These are phyloP conservation scores for Capronia coronata DNA, from an alignment of 2,329 filamentous ascomycete species.

Conservation along the genomic window DNA sequence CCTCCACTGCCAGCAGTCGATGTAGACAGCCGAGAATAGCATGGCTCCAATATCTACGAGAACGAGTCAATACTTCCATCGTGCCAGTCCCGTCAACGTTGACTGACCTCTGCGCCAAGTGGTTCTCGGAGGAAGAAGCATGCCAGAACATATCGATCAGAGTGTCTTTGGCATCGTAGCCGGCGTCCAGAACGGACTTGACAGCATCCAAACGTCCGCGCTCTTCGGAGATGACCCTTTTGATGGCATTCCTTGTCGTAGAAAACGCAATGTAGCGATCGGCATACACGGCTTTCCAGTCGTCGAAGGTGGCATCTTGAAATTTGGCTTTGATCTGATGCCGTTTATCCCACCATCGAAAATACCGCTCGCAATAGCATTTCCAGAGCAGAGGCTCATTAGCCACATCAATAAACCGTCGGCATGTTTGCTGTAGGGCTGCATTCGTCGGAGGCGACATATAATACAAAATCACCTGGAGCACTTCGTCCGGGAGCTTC, in stretches of 20 bases:
- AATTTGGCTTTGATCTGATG: constrained; percentile 58
- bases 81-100: neutral
- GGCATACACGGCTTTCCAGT: constrained; percentile 66
- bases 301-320: constrained; percentile 35
- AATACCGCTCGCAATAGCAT: constrained; percentile 61
- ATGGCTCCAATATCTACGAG: constrained; percentile 63
- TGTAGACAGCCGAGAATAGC: constrained; percentile 73
- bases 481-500: constrained; percentile 71
- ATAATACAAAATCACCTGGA: constrained; percentile 68
- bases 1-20: constrained; percentile 66
- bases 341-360: constrained; percentile 65
- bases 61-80: neutral
- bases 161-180: constrained; percentile 84
- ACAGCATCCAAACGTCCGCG: constrained; percentile 63
- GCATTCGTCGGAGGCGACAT: constrained; percentile 47
- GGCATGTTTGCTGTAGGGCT: constrained; percentile 54
- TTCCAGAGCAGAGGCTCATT: constrained; percentile 75
- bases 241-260: constrained; percentile 50
- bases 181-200: constrained; percentile 62
- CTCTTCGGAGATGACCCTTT: constrained; percentile 65
- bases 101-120: constrained; percentile 62
- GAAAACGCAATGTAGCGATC: constrained; percentile 50
- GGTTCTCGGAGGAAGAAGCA: constrained; percentile 59
- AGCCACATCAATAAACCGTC: constrained; percentile 58
- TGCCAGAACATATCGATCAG: constrained; percentile 60